phyloP scores from a whole-genome alignment of 179 eudicot genomes.

The Actinidia polygama region DNA sequence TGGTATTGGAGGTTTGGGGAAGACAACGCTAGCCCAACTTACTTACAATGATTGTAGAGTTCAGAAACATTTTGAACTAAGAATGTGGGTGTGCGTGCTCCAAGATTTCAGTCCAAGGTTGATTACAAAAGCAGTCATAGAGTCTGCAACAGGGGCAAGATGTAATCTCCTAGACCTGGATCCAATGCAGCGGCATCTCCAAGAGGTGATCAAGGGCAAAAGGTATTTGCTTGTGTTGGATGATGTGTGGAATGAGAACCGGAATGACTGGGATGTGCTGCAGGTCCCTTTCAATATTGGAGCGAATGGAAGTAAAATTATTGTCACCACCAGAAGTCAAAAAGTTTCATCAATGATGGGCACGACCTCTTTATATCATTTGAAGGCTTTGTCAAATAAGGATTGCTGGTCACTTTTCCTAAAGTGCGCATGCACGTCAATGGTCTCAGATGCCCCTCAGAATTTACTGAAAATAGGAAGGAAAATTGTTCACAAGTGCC shows the following conservation, averaged over 20 bases:
- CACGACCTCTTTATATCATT: background rate
- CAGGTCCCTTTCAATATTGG: background rate
- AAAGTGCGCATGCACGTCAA: background rate
- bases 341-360: constrained; percentile 2
- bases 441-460: background rate
- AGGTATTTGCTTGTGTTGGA: constrained; percentile 9
- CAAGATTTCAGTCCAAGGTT: constrained; percentile 1
- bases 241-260: constrained; percentile 9
- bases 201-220: background rate
- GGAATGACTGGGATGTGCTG: background rate
- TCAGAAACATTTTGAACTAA: background rate
- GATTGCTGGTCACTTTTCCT: background rate
- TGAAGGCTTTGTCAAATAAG: constrained; percentile 2
- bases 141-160: background rate
- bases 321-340: constrained; percentile 8
- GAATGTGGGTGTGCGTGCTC: background rate
- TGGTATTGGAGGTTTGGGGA: background rate
- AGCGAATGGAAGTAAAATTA: constrained; percentile 1
- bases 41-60: constrained; percentile 7
- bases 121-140: constrained; percentile 8
- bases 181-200: constrained; percentile 1
- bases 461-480: background rate
- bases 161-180: constrained; percentile 1
- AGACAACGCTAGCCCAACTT: constrained; percentile 4
- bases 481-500: constrained; percentile 2